A percentile compares a stretch with the other conserved stretches of the same genome.
phyloP scores from a whole-genome alignment of 2,329 filamentous ascomycete genomes.

The Blumeria graminis region DNA sequence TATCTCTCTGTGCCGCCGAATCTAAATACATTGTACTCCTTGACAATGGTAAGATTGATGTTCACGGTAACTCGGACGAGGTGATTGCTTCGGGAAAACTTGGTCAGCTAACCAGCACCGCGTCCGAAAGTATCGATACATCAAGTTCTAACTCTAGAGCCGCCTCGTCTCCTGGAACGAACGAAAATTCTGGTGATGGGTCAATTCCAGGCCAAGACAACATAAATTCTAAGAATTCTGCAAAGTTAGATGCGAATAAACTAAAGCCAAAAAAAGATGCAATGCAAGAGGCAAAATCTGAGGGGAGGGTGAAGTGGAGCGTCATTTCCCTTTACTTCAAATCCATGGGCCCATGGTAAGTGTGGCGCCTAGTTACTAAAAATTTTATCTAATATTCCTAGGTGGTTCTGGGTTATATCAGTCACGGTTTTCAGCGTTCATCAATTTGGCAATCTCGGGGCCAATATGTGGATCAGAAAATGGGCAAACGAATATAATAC shows the following conservation, averaged over 20 bases:
- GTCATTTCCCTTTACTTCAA: conserved; percentile 68
- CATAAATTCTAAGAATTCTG: neutral
- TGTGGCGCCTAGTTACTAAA: neutral
- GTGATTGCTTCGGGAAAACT: conserved; percentile 73
- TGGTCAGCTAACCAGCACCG: conserved; percentile 63
- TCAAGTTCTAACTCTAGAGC: conserved; percentile 58
- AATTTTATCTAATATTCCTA: conserved; percentile 6
- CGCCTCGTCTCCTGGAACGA: conserved; percentile 43
- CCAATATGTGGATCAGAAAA: conserved; percentile 81
- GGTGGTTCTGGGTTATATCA: conserved; percentile 69
- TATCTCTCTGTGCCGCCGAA: conserved; percentile 61
- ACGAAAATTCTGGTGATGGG: conserved; percentile 27
- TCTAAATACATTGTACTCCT: conserved; percentile 64
- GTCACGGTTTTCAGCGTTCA: conserved; percentile 53
- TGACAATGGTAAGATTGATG: conserved; percentile 59
- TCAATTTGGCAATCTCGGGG: conserved; percentile 66
- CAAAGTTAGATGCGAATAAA: neutral
- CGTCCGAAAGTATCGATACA: conserved; percentile 35
- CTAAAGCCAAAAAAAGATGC: conserved; percentile 19
- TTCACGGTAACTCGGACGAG: conserved; percentile 53
- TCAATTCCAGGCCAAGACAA: neutral
- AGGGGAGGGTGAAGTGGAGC: conserved; percentile 66
- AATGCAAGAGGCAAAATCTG: conserved; percentile 55
- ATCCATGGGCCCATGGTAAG: conserved; percentile 70
- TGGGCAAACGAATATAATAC: conserved; percentile 76